Conservation (phyloP, 495 filamentous ascomycete species). For the Choiromyces venosus region DNA sequence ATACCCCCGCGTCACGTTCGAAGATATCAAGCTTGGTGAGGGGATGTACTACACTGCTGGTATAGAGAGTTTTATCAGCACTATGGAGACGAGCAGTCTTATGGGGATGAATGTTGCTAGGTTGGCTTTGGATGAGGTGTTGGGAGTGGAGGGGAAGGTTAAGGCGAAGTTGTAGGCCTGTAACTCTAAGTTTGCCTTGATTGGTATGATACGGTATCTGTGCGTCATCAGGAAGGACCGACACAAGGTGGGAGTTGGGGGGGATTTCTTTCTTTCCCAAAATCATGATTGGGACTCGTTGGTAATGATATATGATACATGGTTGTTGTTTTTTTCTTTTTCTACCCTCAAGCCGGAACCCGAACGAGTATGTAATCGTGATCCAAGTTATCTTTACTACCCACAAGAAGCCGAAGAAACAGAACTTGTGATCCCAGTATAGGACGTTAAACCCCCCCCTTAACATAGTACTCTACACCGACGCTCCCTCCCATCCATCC, state of each 20-base stretch:
- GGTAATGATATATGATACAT: neutral
- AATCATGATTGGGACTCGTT: too few relatives aligned
- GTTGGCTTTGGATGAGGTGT: constrained; percentile 64
- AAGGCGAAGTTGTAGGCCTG: neutral
- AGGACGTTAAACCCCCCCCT: too few relatives aligned
- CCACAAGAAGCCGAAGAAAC: too few relatives aligned
- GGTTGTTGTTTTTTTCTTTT: too few relatives aligned
- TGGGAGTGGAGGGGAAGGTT: constrained; percentile 42
- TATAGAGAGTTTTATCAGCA: constrained; percentile 91
- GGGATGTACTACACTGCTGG: constrained; percentile 85
- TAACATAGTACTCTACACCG: too few relatives aligned
- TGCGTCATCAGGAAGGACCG: neutral
- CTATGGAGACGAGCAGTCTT: constrained; percentile 94
- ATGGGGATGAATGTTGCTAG: constrained; percentile 94
- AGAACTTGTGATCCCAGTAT: too few relatives aligned
- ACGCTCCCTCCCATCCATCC: too few relatives aligned
- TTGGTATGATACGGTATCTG: neutral
- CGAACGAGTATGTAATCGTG: neutral
- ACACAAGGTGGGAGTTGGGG: too few relatives aligned
- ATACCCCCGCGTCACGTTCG: constrained; percentile 78
- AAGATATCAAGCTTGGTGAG: constrained; percentile 63
- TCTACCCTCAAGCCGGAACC: too few relatives aligned
- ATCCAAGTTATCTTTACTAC: too few relatives aligned
- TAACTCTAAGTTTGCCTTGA: neutral
- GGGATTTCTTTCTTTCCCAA: too few relatives aligned